Percentiles rank a stretch among this genome's conserved stretches.
These are phyloP conservation scores for Pseudonitzschia pungens DNA, from an alignment of 108 stramenopile genomes.

Conservation along the genomic window DNA sequence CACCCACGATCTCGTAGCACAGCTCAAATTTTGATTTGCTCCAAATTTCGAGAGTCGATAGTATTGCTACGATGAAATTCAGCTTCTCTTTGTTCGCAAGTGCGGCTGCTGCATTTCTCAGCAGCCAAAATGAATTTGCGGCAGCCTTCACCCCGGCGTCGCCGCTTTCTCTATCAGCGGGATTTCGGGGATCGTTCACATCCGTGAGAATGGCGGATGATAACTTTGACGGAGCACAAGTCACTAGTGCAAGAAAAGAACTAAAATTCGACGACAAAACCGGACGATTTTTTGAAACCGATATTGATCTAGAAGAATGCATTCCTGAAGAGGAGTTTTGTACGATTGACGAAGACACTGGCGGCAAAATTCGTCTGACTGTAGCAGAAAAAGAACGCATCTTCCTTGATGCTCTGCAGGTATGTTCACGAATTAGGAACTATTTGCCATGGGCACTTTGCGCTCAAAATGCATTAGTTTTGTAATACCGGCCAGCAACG, in stretches of 20 bases:
- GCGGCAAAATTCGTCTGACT: slow-evolving; percentile 70
- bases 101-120: neutral
- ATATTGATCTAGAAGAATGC: slow-evolving; percentile 58
- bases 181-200: neutral
- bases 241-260: slow-evolving; percentile 56
- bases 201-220: slow-evolving; percentile 10
- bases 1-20: too few species aligned
- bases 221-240: slow-evolving; percentile 21
- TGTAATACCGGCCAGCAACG: too few species aligned
- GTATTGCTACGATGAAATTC: neutral
- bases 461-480: neutral
- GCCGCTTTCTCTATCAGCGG: neutral
- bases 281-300: slow-evolving; percentile 80
- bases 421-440: slow-evolving; percentile 22
- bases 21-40: too few species aligned
- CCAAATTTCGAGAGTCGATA: neutral
- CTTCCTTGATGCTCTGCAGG: slow-evolving; percentile 94
- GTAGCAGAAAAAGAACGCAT: slow-evolving; percentile 92
- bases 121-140: too few species aligned
- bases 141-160: slow-evolving; percentile 11
- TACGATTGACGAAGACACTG: slow-evolving; percentile 66
- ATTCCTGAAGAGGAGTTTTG: slow-evolving; percentile 85
- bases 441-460: neutral
- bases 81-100: slow-evolving; percentile 6
- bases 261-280: slow-evolving; percentile 67